phyloP scores from a whole-genome alignment of 1,284 basidiomycete genomes.

The Malassezia brasiliensis region DNA sequence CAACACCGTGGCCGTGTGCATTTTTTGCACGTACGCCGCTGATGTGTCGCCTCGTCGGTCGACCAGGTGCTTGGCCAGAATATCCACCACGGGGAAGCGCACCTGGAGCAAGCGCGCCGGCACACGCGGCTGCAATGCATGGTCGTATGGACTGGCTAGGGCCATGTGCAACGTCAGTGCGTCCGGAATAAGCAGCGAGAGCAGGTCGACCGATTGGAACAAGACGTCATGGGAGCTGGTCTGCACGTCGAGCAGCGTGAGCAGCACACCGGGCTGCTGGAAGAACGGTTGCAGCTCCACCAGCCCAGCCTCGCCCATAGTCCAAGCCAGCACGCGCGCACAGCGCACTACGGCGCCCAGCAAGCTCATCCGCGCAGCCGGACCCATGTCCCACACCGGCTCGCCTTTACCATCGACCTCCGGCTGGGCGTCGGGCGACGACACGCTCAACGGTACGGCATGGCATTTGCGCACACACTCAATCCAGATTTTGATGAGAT shows the following conservation, averaged over 20 bases:
- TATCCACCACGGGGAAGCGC: conserved; percentile 28
- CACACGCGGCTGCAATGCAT: conserved; percentile 2
- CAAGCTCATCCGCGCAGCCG: not conserved
- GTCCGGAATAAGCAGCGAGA: not conserved
- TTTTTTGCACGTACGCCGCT: conserved; percentile 16
- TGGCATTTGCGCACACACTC: conserved; percentile 22
- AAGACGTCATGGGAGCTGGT: not conserved
- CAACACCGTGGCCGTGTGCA: conserved; percentile 20
- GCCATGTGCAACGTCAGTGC: conserved; percentile 9
- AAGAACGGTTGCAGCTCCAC: conserved; percentile 12
- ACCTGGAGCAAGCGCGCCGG: conserved; percentile 8
- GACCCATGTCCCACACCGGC: conserved; percentile 1
- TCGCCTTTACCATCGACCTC: not conserved
- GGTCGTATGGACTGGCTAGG: conserved; percentile 11
- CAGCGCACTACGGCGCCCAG: not conserved
- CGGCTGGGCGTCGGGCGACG: not conserved
- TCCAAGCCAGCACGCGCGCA: conserved; percentile 10
- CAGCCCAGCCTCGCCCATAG: not conserved
- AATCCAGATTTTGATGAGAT: conserved; percentile 18
- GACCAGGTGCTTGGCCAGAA: conserved; percentile 32
- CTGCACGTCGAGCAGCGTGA: conserved; percentile 5
- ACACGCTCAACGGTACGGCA: not conserved
- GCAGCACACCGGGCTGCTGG: conserved; percentile 8
- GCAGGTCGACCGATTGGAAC: not conserved
- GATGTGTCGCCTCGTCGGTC: conserved; percentile 25